These are phyloP conservation scores for Pythium brachiatum DNA, from an alignment of 352 stramenopile species.

Conservation along the genomic window DNA sequence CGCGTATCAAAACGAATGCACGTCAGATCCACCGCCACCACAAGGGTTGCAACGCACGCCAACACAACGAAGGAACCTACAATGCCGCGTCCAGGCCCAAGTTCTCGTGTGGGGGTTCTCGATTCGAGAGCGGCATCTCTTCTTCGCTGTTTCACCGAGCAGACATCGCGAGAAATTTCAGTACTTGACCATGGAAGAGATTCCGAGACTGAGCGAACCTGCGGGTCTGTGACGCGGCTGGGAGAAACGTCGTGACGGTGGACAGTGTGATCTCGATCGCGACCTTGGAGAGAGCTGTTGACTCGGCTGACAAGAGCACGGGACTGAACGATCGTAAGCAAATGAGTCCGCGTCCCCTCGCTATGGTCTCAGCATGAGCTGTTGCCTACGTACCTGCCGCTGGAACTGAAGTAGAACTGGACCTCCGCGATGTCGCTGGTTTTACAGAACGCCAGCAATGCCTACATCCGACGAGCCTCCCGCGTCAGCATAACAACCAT, in stretches of 20 bases:
- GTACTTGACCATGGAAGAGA: background rate
- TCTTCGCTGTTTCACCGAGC: constrained; percentile 11
- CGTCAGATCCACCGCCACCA: background rate
- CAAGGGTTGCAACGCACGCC: too few relatives aligned
- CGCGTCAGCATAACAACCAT: too few relatives aligned
- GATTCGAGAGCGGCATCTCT: constrained; percentile 1
- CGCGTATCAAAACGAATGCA: background rate
- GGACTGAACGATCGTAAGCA: constrained; percentile 31
- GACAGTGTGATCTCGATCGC: constrained; percentile 80
- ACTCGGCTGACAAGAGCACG: constrained; percentile 71
- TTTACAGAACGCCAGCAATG: constrained; percentile 77
- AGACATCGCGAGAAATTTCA: background rate
- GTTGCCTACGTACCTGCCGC: constrained; percentile 46
- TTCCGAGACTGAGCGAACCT: constrained; percentile 25
- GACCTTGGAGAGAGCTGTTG: constrained; percentile 64
- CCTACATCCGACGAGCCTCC: constrained; percentile 20
- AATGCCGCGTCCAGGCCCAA: background rate
- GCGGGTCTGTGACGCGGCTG: constrained; percentile 52
- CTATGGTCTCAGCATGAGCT: background rate
- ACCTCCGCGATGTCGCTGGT: constrained; percentile 71
- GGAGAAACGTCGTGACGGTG: constrained; percentile 77
- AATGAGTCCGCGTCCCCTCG: background rate
- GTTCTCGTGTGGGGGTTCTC: background rate
- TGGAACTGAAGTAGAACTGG: constrained; percentile 64
- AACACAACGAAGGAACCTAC: constrained; percentile 5